Conservation (phyloP, 23 red algal genomes). For the Cyanidiococcus yangmingshanensis region DNA sequence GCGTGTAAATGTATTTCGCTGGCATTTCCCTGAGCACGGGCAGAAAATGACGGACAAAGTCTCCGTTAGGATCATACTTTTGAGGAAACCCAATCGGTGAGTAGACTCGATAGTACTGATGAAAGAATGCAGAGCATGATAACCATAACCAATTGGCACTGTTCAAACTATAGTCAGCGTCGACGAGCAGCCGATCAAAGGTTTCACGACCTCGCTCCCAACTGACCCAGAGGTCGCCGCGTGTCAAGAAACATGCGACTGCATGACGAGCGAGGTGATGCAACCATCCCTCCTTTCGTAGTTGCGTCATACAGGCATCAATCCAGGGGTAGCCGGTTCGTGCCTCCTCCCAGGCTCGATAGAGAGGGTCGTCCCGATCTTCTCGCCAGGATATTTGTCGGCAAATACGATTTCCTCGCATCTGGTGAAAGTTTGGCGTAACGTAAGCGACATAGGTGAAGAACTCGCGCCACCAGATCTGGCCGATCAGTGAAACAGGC, state of each 20-base stretch:
- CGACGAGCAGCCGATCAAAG: constrained; percentile 74
- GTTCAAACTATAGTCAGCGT: constrained; percentile 79
- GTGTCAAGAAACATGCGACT: constrained; percentile 90
- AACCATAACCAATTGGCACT: constrained; percentile 98
- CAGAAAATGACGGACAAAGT: constrained; percentile 75
- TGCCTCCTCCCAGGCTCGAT: constrained; percentile 49
- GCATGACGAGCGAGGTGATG: constrained; percentile 91
- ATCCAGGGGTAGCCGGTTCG: constrained; percentile 90
- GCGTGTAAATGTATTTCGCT: constrained; percentile 72
- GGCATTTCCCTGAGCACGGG: constrained; percentile 72
- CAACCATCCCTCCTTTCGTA: constrained; percentile 68
- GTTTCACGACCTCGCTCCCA: constrained; percentile 69
- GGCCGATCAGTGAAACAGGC: constrained; percentile 65
- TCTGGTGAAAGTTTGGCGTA: constrained; percentile 58
- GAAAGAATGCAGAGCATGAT: constrained; percentile 80
- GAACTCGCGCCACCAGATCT: constrained; percentile 83
- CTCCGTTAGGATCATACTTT: constrained; percentile 50
- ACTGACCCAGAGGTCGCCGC: constrained; percentile 90
- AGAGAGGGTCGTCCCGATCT: constrained; percentile 23
- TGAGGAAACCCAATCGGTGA: constrained; percentile 67
- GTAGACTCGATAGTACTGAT: constrained; percentile 89
- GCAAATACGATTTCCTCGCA: constrained; percentile 72
- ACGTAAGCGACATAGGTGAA: constrained; percentile 50
- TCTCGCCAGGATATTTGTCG: constrained; percentile 69
- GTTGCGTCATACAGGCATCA: constrained; percentile 90